Percentiles rank a stretch among this genome's conserved stretches.
Evolutionary conservation across 352 stramenopile species (phyloP).

Genomic region (Pythium aristosporum): DNA sequence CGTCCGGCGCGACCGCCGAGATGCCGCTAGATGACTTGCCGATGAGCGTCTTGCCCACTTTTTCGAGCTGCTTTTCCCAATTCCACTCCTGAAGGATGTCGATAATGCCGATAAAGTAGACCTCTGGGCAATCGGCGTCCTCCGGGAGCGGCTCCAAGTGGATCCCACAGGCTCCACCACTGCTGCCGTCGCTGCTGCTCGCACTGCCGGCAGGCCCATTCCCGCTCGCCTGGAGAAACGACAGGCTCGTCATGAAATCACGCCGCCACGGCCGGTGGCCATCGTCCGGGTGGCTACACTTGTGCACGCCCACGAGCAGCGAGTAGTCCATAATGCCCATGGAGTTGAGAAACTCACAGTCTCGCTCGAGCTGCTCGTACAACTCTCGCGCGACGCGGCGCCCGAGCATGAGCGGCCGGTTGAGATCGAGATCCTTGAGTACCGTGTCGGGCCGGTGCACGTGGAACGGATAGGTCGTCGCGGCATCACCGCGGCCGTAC

Average conservation of each 20-base stretch:
- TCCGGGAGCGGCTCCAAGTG: constrained; percentile 31
- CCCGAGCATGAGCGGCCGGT: constrained; percentile 42
- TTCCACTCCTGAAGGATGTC: constrained; percentile 86
- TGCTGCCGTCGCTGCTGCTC: neutral
- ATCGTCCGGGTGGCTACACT: constrained; percentile 39
- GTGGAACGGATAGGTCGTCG: constrained; percentile 35
- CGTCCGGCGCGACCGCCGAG: constrained; percentile 53
- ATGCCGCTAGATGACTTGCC: constrained; percentile 67
- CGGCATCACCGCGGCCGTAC: constrained; percentile 37
- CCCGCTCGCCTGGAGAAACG: neutral
- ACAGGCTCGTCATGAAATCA: constrained; percentile 20
- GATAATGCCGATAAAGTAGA: constrained; percentile 86
- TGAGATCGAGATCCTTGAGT: constrained; percentile 69
- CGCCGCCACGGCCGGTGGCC: constrained; percentile 12
- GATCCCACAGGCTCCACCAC: constrained; percentile 5
- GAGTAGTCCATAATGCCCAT: constrained; percentile 85
- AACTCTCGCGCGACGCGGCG: constrained; percentile 33
- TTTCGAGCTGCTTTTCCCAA: constrained; percentile 77
- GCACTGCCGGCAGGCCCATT: neutral
- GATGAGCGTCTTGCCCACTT: constrained; percentile 68
- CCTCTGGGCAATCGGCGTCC: constrained; percentile 30
- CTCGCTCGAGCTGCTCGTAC: constrained; percentile 47
- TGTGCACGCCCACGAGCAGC: constrained; percentile 68
- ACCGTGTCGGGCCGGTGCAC: constrained; percentile 67
- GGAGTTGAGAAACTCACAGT: constrained; percentile 64